Conservation (phyloP, 2,329 filamentous ascomycete genomes). For the Aspergillus tubingensis region DNA sequence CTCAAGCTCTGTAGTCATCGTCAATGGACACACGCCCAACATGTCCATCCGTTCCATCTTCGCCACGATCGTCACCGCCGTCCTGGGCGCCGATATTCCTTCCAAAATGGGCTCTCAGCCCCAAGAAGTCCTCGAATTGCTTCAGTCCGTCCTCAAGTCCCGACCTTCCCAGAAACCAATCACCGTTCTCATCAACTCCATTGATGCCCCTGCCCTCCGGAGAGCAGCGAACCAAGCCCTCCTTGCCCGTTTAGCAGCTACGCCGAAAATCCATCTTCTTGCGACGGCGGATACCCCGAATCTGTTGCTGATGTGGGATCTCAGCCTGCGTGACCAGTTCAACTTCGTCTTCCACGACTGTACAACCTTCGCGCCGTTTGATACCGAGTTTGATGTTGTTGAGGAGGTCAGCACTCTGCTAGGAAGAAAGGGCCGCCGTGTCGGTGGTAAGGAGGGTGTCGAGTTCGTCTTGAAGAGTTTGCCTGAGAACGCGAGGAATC, state of each 20-base stretch:
- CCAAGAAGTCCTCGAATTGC: conserved; percentile 65
- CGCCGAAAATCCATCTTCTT: conserved; percentile 70
- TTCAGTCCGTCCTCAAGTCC: conserved; percentile 63
- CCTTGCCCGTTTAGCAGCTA: conserved; percentile 73
- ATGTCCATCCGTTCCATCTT: conserved; percentile 49
- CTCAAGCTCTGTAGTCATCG: conserved; percentile 68
- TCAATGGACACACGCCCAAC: conserved; percentile 74
- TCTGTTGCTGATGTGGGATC: conserved; percentile 87
- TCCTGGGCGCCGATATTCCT: conserved; percentile 49
- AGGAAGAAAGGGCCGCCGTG: conserved; percentile 73
- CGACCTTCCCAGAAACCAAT: conserved; percentile 50
- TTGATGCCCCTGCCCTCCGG: conserved; percentile 78
- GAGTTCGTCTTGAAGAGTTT: conserved; percentile 86
- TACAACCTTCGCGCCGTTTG: conserved; percentile 80
- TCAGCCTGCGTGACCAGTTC: conserved; percentile 76
- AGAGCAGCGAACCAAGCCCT: conserved; percentile 69
- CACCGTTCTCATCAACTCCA: conserved; percentile 77
- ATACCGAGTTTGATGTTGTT: conserved; percentile 76
- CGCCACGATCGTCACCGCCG: conserved; percentile 64
- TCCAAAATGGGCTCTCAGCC: conserved; percentile 65
- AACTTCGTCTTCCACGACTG: conserved; percentile 91
- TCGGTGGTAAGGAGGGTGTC: conserved; percentile 88
- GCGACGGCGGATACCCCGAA: conserved; percentile 86
- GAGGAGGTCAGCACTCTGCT: conserved; percentile 88
- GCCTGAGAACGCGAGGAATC: conserved; percentile 84